A percentile compares a stretch with the other conserved stretches of the same genome.
These are phyloP conservation scores for Russula lepida DNA, from an alignment of 768 basidiomycete species.

Conservation along the genomic window DNA sequence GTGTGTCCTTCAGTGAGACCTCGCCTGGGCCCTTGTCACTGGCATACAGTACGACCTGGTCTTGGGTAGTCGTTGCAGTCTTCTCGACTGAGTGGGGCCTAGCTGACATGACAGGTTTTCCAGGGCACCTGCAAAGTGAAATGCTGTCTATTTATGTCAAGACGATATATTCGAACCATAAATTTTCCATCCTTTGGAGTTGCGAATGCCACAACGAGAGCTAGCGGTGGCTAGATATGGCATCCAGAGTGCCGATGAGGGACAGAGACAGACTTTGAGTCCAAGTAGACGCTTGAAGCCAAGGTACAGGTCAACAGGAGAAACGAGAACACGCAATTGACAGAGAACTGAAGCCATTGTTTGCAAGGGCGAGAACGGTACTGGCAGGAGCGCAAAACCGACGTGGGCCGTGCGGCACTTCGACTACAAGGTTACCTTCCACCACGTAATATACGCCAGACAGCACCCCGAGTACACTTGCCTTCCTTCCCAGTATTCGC, in stretches of 20 bases:
- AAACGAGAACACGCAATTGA: too few relatives aligned
- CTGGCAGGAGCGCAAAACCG: too few relatives aligned
- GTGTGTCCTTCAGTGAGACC: constrained; percentile 18
- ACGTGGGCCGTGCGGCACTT: too few relatives aligned
- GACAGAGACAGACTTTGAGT: not conserved
- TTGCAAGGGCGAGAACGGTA: too few relatives aligned
- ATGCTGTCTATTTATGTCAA: not conserved
- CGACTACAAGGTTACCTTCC: too few relatives aligned
- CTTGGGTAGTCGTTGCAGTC: constrained; percentile 11
- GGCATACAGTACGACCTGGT: constrained; percentile 6
- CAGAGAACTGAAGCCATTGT: too few relatives aligned
- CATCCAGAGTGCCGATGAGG: not conserved
- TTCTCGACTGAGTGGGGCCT: not conserved
- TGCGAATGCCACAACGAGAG: not conserved
- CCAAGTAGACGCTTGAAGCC: not conserved
- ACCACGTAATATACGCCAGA: too few relatives aligned
- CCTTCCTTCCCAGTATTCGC: too few relatives aligned
- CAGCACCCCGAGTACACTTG: too few relatives aligned
- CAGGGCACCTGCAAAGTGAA: not conserved
- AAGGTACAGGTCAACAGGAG: too few relatives aligned
- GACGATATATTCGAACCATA: not conserved
- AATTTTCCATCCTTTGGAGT: not conserved
- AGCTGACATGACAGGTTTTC: not conserved
- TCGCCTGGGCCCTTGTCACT: constrained; percentile 20
- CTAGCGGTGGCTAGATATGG: not conserved